Conservation (phyloP, 2,329 filamentous ascomycete species). For the Talaromyces piceae region DNA sequence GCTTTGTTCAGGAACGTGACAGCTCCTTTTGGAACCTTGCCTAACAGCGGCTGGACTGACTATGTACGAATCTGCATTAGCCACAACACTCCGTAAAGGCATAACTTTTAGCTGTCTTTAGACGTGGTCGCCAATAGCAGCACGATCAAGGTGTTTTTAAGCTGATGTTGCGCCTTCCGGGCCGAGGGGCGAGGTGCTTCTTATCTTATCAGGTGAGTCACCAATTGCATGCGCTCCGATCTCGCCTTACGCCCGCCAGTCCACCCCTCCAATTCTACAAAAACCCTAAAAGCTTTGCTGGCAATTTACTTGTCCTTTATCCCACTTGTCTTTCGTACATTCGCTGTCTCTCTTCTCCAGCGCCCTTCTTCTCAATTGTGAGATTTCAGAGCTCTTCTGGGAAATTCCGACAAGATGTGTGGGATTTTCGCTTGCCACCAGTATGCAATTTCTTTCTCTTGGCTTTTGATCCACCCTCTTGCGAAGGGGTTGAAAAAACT, state of each 20-base stretch:
- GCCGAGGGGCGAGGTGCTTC: not conserved
- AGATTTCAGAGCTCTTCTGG: not conserved
- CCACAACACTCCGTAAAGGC: not conserved
- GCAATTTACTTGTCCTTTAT: not conserved
- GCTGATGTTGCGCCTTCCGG: not conserved
- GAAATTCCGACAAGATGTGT: conserved; percentile 71
- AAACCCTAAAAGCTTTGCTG: not conserved
- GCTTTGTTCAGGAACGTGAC: not conserved
- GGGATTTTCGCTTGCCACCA: conserved; percentile 93
- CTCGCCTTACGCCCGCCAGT: not conserved
- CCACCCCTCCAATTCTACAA: conserved; percentile 3
- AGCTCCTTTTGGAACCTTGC: not conserved
- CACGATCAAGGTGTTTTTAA: not conserved
- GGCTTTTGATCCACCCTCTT: not conserved
- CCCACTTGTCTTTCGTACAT: not conserved
- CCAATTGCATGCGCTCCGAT: conserved; percentile 8
- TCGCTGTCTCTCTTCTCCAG: not conserved
- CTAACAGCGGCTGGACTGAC: not conserved
- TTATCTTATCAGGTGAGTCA: conserved; percentile 14
- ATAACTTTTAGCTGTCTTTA: not conserved
- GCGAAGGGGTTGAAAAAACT: not conserved
- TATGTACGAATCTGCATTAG: not conserved
- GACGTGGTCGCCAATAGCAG: not conserved
- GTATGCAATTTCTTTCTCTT: conserved; percentile 43
- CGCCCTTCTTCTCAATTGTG: not conserved